phyloP scores from a whole-genome alignment of 805 yeast species.

The Wickerhamiella australiensis region DNA sequence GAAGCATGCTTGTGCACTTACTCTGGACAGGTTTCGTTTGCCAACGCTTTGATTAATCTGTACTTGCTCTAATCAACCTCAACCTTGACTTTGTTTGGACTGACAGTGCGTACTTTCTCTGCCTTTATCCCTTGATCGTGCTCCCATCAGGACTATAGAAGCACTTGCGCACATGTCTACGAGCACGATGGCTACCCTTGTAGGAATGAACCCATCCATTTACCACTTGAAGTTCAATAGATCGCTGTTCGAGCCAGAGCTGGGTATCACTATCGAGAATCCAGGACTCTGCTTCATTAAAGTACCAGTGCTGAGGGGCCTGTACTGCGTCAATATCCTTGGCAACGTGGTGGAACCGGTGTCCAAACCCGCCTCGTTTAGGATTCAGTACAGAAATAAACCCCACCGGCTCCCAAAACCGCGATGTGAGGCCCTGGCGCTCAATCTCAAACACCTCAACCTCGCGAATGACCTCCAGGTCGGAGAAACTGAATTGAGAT shows the following conservation, averaged over 20 bases:
- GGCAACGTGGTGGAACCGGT: slow-evolving; percentile 44
- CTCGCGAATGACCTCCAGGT: slow-evolving; percentile 48
- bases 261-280: slow-evolving; percentile 42
- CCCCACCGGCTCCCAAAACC: slow-evolving; percentile 47
- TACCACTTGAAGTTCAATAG: slow-evolving; percentile 25
- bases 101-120: too few relatives aligned
- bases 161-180: slow-evolving; percentile 9
- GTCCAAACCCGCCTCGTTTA: slow-evolving; percentile 37
- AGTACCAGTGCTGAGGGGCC: slow-evolving; percentile 69
- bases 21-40: too few relatives aligned
- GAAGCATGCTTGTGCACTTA: too few relatives aligned
- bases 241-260: slow-evolving; percentile 42
- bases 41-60: too few relatives aligned
- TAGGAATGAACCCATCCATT: slow-evolving; percentile 32
- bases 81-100: too few relatives aligned
- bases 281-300: slow-evolving; percentile 53
- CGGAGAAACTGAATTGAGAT: slow-evolving; percentile 45
- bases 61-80: too few relatives aligned
- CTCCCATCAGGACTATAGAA: not conserved
- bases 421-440: slow-evolving; percentile 46
- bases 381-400: slow-evolving; percentile 45
- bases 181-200: not conserved
- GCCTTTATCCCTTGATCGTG: not conserved
- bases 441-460: slow-evolving; percentile 74
- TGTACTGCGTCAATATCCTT: slow-evolving; percentile 40